Base-by-base conservation (phyloP, 1,139 yeast species). In the Zygosaccharomyces pseudobailii region DNA sequence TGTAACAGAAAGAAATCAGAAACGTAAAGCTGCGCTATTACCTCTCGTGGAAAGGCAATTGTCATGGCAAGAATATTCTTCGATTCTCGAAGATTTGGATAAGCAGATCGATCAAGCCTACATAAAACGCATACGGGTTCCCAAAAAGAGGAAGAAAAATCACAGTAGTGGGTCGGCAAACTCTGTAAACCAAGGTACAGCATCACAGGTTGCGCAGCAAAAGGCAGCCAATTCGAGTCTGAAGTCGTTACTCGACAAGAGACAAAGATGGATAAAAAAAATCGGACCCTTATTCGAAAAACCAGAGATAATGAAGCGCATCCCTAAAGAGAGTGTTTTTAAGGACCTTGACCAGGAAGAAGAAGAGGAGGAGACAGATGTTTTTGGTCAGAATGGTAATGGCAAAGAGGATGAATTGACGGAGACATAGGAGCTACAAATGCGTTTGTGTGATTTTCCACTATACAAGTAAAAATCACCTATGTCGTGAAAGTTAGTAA, bases 41-140 rank as follows among this genome's bases (percentile, higher is more conserved):
- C 95, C 96, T 0, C 59, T 84, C 0, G 76, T 90, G n/a, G 92
- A 89, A 59, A 95, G 87, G 51, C 95, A 87, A 59, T 75, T 94
- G 59, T 97, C 97, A 23, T 92, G 92, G 79, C 97, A 92, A 65
- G 98, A 94, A 65, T 94, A 88, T 64, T 73, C 83, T 48, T 86
- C 94, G 10, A 89, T 94, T 47, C 69, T 90, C 52, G 97, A 92
- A 49, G 97, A 92, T 63, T 73, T 94, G 56, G 97, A 94, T 65
- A 92, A 90, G 63, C 98, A 94, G 67, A 92, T 92, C 24, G 98
- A 94, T 65, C 97, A 88, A 67, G 92, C 96, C 9, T 92, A 89
- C 63, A 72, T 86, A 58, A 87, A 90, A 66, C 75, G 97, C 50
- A 77, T 87, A 51, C 80, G 90, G 58, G 88, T 83, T n/a, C 85